Base-by-base conservation (phyloP, 768 basidiomycete genomes). In the Candolleomyces efflorescens region DNA sequence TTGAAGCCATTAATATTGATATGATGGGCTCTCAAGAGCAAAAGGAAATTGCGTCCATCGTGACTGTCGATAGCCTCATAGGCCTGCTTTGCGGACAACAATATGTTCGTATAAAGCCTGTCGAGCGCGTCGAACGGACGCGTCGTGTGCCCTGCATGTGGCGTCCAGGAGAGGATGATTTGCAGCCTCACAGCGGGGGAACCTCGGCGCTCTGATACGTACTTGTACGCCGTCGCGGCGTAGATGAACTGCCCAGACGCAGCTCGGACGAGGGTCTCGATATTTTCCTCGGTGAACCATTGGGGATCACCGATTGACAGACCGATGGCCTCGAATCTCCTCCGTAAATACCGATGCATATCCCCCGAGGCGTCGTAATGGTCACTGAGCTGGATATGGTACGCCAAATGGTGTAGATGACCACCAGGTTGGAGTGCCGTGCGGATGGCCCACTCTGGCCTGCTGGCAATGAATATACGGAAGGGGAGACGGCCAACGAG, bases 211-310 rank as follows among this genome's bases (percentile, higher is more conserved):
- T 20, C 45, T 3, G 26, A 17, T 12, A 56, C n/a, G 32, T 36
- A 56, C 38, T 36, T 47, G 23, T 38, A 18, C 15, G 39, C 46
- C 10, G 55, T 56, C 11, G 55, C 46, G 17, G 44, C 55, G 24
- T 56, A 56, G 2, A 56, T 56, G 36, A 56, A 56, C 46, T 56
- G 55, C 3, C 55, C 55, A 13, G 55, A 56, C 22, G 46, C 44
- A 17, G n/a, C 27, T 13, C 18, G 1, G 3, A 56, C 55, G 17
- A 56, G 38, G 17, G 11, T 49, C 5, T 12, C 11, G 20, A 56
- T 37, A 5, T 23, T 36, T 13, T 56, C 20, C 18, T 47, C 32
- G 9, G 44, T 24, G 17, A 32, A 46, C 55, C 55, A 56, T 7
- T 20, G 53, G 39, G n/a, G 55, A 27, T 20, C 3, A 22, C 27